Percentiles rank a stretch among this genome's conserved stretches.
Evolutionary conservation across 2,329 filamentous ascomycete species (phyloP).

Genomic region (Pyricularia sp.): DNA sequence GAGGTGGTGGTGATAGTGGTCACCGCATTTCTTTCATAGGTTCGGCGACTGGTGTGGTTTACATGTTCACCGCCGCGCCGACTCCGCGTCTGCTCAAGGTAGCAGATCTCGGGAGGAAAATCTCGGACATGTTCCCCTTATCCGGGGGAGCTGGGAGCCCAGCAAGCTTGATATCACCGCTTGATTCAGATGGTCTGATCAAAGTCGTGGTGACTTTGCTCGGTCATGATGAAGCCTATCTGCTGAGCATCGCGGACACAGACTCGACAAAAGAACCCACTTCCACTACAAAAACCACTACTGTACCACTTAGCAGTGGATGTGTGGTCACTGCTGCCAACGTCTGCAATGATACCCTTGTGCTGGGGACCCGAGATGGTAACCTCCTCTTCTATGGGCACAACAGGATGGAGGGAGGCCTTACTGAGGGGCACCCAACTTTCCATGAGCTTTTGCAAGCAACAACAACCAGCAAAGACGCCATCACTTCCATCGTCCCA

Average conservation of each 20-base stretch:
- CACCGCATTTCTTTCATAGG: conserved; percentile 31
- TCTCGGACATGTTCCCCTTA: conserved; percentile 34
- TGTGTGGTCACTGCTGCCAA: conserved; percentile 37
- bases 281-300: background rate
- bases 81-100: conserved; percentile 17
- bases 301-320: conserved; percentile 25
- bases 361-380: conserved; percentile 28
- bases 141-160: background rate
- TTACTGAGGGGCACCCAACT: background rate
- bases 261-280: background rate
- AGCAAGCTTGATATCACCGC: background rate
- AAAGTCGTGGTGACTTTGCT: conserved; percentile 32
- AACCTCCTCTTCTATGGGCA: background rate
- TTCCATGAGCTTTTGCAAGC: background rate
- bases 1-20: conserved; percentile 11
- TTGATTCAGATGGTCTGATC: background rate
- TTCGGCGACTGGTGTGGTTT: conserved; percentile 33
- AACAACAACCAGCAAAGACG: conserved; percentile 16
- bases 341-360: conserved; percentile 25
- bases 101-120: conserved; percentile 29
- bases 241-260: background rate
- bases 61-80: conserved; percentile 23
- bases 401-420: background rate
- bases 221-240: conserved; percentile 25
- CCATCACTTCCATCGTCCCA: conserved; percentile 53